Percentiles rank a stretch among this genome's conserved stretches.
Evolutionary conservation across 371 early-diverging fungal species (phyloP).

Genomic region (Mortierella sp.): DNA sequence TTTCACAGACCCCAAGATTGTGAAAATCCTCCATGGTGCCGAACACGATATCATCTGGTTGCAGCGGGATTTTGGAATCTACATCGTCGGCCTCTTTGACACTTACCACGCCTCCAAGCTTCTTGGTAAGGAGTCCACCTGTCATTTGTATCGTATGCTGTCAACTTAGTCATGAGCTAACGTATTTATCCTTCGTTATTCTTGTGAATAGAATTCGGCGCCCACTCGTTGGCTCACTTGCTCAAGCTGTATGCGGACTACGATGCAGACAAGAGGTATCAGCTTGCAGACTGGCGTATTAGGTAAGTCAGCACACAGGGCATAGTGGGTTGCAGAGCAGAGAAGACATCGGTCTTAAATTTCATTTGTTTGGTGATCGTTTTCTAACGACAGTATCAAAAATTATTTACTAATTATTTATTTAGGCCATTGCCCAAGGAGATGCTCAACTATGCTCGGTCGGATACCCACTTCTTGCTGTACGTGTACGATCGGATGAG

Average conservation of each 20-base stretch:
- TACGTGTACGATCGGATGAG: constrained; percentile 95
- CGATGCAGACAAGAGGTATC: constrained; percentile 94
- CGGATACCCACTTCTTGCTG: constrained; percentile 96
- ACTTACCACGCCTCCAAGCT: constrained; percentile 94
- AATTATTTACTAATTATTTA: constrained; percentile 1
- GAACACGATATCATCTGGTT: constrained; percentile 97
- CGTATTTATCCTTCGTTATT: neutral
- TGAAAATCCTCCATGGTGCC: constrained; percentile 97
- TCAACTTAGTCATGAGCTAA: neutral
- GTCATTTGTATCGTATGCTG: neutral
- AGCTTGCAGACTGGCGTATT: constrained; percentile 98
- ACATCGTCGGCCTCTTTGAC: constrained; percentile 96
- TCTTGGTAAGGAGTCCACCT: constrained; percentile 63
- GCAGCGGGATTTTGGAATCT: constrained; percentile 97
- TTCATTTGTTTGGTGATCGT: too few relatives aligned
- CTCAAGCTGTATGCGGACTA: constrained; percentile 83
- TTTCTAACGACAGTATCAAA: neutral
- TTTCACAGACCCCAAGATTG: constrained; percentile 89
- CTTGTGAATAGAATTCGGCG: constrained; percentile 62
- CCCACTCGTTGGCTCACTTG: constrained; percentile 88
- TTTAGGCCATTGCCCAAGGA: constrained; percentile 89
- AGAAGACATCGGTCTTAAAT: neutral
- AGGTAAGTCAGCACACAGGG: constrained; percentile 60
- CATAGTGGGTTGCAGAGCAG: neutral
- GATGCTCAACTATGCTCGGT: constrained; percentile 94